Percentiles rank a stretch among this genome's conserved stretches.
These are phyloP conservation scores for Penicillium sp. DNA, from an alignment of 2,329 filamentous ascomycete species.

Conservation along the genomic window DNA sequence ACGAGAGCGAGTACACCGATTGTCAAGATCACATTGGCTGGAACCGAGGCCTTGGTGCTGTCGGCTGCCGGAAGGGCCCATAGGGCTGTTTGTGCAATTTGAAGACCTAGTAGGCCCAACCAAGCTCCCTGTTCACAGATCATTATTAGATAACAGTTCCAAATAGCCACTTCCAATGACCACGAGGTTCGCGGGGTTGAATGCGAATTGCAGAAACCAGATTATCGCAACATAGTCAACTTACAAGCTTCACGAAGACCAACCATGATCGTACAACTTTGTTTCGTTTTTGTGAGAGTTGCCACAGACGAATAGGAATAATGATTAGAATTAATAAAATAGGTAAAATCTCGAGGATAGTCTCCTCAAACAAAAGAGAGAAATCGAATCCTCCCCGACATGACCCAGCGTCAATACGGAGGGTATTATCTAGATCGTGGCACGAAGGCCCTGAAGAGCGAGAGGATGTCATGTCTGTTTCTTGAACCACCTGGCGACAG, in stretches of 20 bases:
- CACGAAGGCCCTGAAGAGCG: constrained; percentile 31
- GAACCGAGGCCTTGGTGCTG: constrained; percentile 38
- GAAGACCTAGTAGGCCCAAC: constrained; percentile 34
- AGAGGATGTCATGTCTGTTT: constrained; percentile 30
- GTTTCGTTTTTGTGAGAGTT: constrained; percentile 36
- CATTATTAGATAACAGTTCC: constrained; percentile 10
- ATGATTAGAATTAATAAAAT: constrained; percentile 38
- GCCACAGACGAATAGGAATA: constrained; percentile 36
- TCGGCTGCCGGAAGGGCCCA: constrained; percentile 36
- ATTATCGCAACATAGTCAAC: constrained; percentile 16
- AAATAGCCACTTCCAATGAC: not conserved
- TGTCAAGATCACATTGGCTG: constrained; percentile 33
- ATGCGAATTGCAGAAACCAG: not conserved
- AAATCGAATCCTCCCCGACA: constrained; percentile 48
- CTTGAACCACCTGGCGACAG: constrained; percentile 16
- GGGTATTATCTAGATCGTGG: constrained; percentile 36
- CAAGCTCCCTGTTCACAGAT: constrained; percentile 29
- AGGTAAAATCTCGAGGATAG: constrained; percentile 41
- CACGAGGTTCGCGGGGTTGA: not conserved
- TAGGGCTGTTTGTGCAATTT: constrained; percentile 40
- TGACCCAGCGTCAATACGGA: constrained; percentile 34
- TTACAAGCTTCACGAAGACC: constrained; percentile 38
- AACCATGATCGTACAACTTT: constrained; percentile 38
- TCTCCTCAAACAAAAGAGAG: constrained; percentile 49
- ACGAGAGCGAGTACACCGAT: constrained; percentile 34